Evolutionary conservation across 352 stramenopile genomes (phyloP).

Genomic region (Elongisporangium senticosum): DNA sequence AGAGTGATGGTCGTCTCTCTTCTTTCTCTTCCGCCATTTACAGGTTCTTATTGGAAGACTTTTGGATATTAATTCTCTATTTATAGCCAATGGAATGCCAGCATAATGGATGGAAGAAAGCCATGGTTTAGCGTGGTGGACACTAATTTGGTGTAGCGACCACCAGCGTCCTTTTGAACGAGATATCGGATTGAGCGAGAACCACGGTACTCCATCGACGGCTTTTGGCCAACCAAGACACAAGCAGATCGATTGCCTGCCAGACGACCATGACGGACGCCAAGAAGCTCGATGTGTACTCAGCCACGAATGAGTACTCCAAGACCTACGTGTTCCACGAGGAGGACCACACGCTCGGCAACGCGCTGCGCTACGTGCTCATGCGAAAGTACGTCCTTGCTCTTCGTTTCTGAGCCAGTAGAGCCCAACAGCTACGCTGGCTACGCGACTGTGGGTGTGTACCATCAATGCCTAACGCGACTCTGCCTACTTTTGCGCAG

Average conservation of each 20-base stretch:
- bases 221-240: constrained; percentile 3
- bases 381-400: constrained; percentile 78
- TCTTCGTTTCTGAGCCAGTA: neutral
- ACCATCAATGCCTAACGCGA: neutral
- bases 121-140: no score
- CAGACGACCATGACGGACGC: constrained; percentile 17
- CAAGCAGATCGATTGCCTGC: constrained; percentile 1
- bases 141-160: neutral
- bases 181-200: neutral
- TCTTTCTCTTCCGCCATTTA: neutral
- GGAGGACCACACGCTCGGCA: constrained; percentile 89
- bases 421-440: neutral
- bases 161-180: neutral
- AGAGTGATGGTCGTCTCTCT: no score
- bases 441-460: neutral
- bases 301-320: constrained; percentile 69
- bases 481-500: constrained; percentile 24
- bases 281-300: constrained; percentile 83
- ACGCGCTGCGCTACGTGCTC: constrained; percentile 88
- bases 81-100: no score
- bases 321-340: constrained; percentile 88
- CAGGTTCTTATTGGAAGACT: neutral
- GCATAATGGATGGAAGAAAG: no score
- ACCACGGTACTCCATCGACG: neutral
- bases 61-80: no score